Evolutionary conservation across 495 filamentous ascomycete species (phyloP).

Genomic region (Darksidea phi): DNA sequence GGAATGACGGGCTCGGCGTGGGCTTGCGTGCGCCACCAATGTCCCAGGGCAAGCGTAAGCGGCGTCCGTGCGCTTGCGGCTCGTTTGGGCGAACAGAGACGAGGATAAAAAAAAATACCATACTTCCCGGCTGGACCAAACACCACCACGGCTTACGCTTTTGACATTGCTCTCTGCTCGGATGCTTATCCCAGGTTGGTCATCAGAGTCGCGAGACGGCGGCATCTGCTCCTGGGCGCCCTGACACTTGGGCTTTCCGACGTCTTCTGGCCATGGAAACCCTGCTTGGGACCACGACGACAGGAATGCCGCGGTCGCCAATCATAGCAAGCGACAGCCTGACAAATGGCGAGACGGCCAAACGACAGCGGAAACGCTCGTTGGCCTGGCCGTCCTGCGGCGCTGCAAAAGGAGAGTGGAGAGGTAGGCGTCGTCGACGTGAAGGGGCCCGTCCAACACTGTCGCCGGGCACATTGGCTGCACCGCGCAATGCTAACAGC

Average conservation of each 20-base stretch:
- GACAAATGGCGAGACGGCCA: constrained; percentile 25
- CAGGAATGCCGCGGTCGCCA: constrained; percentile 4
- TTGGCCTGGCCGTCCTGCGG: not conserved
- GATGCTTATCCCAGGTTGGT: constrained; percentile 4
- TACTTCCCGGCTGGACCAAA: constrained; percentile 1
- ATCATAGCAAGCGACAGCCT: constrained; percentile 10
- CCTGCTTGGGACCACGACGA: not conserved
- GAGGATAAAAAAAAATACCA: constrained; percentile 24
- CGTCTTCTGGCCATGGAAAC: not conserved
- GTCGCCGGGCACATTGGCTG: too few species aligned
- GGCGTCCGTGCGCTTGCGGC: not conserved
- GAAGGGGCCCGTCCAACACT: too few species aligned
- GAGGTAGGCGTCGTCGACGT: too few species aligned
- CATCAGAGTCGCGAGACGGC: not conserved
- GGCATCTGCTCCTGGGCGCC: not conserved
- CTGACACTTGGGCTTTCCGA: not conserved
- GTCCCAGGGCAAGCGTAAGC: constrained; percentile 18
- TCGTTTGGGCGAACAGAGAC: constrained; percentile 18
- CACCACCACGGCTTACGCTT: constrained; percentile 13
- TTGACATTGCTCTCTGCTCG: constrained; percentile 11
- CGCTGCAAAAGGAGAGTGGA: too few species aligned
- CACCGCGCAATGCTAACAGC: too few species aligned
- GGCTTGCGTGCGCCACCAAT: constrained; percentile 16
- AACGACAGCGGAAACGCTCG: constrained; percentile 3
- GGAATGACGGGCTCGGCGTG: not conserved